Conservation (phyloP, 2,329 filamentous ascomycete genomes). For the Macrophomina tecta region DNA sequence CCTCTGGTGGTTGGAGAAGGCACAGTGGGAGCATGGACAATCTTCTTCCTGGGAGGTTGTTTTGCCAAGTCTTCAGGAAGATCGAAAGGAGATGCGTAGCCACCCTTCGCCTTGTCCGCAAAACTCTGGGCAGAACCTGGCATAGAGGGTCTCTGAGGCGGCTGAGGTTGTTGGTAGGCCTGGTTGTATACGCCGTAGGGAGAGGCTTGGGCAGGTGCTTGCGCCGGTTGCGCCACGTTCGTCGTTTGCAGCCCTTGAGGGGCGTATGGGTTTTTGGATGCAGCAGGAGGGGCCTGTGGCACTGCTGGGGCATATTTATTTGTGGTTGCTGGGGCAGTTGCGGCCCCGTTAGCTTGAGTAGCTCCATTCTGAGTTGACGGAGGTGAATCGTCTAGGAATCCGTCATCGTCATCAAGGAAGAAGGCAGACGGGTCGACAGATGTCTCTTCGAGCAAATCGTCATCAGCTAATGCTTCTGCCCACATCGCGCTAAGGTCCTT, state of each 20-base stretch:
- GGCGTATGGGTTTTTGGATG: slow-evolving; percentile 54
- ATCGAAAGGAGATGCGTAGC: slow-evolving; percentile 94
- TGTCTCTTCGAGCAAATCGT: slow-evolving; percentile 69
- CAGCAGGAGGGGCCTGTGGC: slow-evolving; percentile 35
- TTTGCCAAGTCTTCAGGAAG: slow-evolving; percentile 87
- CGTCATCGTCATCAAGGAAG: slow-evolving; percentile 83
- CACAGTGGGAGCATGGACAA: slow-evolving; percentile 30
- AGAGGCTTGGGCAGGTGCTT: slow-evolving; percentile 35
- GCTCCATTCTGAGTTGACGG: slow-evolving; percentile 43
- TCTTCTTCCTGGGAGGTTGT: slow-evolving; percentile 61
- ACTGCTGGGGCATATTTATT: slow-evolving; percentile 47
- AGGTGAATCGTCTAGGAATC: slow-evolving; percentile 75
- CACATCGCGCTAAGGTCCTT: slow-evolving; percentile 80
- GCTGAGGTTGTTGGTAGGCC: slow-evolving; percentile 20
- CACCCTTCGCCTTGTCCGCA: slow-evolving; percentile 85
- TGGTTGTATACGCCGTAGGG: slow-evolving; percentile 34
- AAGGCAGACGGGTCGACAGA: slow-evolving; percentile 58
- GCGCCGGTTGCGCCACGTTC: slow-evolving; percentile 49
- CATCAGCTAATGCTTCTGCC: slow-evolving; percentile 79
- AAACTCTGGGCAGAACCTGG: slow-evolving; percentile 73
- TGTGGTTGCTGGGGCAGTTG: slow-evolving; percentile 29
- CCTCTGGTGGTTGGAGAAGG: slow-evolving; percentile 51
- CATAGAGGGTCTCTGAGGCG: slow-evolving; percentile 57
- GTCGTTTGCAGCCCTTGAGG: slow-evolving; percentile 58
- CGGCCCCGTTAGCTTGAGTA: not conserved